Evolutionary conservation across 2,329 filamentous ascomycete genomes (phyloP).

Genomic region (Fusarium solani-melongenae): DNA sequence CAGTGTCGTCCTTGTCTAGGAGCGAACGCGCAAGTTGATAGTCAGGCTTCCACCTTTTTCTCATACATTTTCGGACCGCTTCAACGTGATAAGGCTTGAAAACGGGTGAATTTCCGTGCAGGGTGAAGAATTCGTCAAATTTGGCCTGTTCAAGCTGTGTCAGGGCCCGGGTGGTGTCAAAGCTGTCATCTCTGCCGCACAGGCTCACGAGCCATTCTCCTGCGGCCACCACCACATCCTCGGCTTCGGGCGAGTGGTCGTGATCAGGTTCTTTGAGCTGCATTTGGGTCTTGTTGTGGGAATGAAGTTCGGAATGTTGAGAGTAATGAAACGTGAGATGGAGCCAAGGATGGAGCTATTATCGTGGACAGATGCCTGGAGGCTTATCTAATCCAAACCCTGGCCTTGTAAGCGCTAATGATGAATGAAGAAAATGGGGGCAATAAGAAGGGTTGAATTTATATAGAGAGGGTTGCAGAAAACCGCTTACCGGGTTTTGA

Average conservation of each 20-base stretch:
- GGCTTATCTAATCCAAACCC: neutral
- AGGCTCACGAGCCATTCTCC: slow-evolving; percentile 17
- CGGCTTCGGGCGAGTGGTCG: neutral
- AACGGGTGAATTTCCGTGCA: neutral
- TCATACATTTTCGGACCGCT: neutral
- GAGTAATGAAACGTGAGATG: neutral
- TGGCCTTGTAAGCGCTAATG: neutral
- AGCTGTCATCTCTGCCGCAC: neutral
- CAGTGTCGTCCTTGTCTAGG: neutral
- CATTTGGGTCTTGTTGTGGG: neutral
- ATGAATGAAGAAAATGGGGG: neutral
- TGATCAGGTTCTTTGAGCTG: neutral
- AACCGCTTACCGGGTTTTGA: neutral
- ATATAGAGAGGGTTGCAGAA: neutral
- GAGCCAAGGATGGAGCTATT: neutral
- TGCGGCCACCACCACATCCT: neutral
- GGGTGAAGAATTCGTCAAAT: slow-evolving; percentile 15
- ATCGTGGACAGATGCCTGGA: neutral
- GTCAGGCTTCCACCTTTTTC: neutral
- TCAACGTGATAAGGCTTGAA: slow-evolving; percentile 9
- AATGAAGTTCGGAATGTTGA: neutral
- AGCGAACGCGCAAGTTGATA: slow-evolving; percentile 7
- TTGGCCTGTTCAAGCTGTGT: slow-evolving; percentile 11
- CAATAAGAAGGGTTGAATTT: neutral
- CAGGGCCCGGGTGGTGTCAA: neutral